phyloP scores from a whole-genome alignment of 192 early-diverging fungal species.

The Gryganskiella cystojenkinii region DNA sequence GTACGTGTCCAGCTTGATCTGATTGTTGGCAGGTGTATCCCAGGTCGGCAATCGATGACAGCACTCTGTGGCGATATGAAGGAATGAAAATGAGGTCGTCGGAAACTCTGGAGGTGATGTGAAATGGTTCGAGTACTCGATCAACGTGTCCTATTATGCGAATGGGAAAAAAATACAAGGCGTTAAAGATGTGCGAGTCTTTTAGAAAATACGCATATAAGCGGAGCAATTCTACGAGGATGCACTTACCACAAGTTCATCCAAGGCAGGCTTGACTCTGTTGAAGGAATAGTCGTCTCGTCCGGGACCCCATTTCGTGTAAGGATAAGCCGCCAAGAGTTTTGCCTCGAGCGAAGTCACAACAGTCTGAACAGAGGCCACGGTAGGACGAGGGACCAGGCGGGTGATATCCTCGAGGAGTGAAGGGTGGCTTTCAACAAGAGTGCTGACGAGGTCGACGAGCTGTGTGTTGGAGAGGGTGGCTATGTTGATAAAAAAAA shows the following conservation, averaged over 20 bases:
- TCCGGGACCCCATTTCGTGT: conserved; percentile 79
- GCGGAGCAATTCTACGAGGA: not conserved
- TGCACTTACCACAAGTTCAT: conserved; percentile 70
- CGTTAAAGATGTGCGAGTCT: conserved; percentile 17
- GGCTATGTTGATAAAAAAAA: conserved; percentile 10
- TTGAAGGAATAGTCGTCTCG: conserved; percentile 92
- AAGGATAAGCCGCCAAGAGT: conserved; percentile 85
- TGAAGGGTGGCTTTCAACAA: conserved; percentile 79
- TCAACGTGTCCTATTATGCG: conserved; percentile 65
- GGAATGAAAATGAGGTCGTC: conserved; percentile 79
- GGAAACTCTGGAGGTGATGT: conserved; percentile 85
- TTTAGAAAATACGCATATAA: not conserved
- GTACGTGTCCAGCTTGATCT: conserved; percentile 71
- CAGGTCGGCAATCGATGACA: conserved; percentile 84
- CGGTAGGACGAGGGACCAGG: conserved; percentile 87
- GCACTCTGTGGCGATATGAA: conserved; percentile 79
- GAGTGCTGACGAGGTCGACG: conserved; percentile 73
- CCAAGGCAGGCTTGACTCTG: conserved; percentile 79
- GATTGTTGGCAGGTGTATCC: conserved; percentile 79
- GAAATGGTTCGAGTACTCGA: conserved; percentile 82
- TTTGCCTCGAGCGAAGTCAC: conserved; percentile 76
- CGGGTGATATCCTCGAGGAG: conserved; percentile 75
- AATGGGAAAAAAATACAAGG: not conserved
- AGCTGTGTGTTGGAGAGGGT: conserved; percentile 70
- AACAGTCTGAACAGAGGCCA: conserved; percentile 74